A percentile compares a stretch with the other conserved stretches of the same genome.
Conservation (phyloP, 805 yeast species). For the Suhomyces kilbournensis region DNA sequence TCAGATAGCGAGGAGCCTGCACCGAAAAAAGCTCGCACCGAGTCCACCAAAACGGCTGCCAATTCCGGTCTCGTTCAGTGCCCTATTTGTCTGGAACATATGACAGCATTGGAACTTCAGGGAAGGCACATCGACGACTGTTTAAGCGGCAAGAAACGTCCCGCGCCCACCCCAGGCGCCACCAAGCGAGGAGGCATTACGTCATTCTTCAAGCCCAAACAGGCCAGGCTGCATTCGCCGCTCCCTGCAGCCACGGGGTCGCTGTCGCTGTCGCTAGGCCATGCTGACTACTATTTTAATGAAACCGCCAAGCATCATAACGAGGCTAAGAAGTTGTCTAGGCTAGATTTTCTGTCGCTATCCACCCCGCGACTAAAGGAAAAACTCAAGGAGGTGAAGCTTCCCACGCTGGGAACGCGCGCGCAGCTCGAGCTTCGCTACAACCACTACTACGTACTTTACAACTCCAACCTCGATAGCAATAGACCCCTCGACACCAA, state of each 20-base stretch:
- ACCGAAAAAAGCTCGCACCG: constrained; percentile 3
- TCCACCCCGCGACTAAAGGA: constrained; percentile 59
- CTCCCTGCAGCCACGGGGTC: not conserved
- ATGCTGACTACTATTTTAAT: constrained; percentile 30
- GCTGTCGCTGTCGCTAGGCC: constrained; percentile 12
- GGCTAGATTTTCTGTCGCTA: constrained; percentile 61
- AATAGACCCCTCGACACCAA: constrained; percentile 57
- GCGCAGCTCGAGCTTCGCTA: constrained; percentile 65
- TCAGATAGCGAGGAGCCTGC: constrained; percentile 8
- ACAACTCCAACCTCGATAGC: constrained; percentile 81
- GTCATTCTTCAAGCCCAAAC: constrained; percentile 27
- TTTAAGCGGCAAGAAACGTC: constrained; percentile 29
- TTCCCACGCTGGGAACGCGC: constrained; percentile 64
- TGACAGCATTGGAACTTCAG: constrained; percentile 57
- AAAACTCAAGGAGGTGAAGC: constrained; percentile 49
- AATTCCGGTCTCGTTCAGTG: constrained; percentile 46
- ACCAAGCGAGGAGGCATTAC: constrained; percentile 17
- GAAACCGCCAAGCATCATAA: constrained; percentile 23
- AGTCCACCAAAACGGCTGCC: constrained; percentile 15
- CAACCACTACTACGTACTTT: constrained; percentile 70
- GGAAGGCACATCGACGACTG: constrained; percentile 63
- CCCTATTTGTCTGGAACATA: constrained; percentile 60
- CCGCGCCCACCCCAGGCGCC: not conserved
- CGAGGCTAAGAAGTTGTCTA: constrained; percentile 48
- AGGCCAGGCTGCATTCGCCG: constrained; percentile 1